These are phyloP conservation scores for Gymnopilus dilepis DNA, from an alignment of 768 basidiomycete species.

Conservation along the genomic window DNA sequence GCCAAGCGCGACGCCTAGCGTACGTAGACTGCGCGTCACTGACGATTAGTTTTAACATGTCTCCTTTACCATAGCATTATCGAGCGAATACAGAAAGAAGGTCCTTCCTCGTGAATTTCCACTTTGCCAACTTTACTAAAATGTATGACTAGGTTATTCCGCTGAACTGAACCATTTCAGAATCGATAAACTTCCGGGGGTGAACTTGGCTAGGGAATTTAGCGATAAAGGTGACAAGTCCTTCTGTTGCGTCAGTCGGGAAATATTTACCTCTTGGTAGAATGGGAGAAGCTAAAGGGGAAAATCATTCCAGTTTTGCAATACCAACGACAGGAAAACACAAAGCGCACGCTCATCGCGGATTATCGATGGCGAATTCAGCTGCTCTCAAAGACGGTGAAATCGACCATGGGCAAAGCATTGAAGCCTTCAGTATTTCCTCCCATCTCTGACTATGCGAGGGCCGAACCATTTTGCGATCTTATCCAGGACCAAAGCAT, in stretches of 20 bases:
- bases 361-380: neutral
- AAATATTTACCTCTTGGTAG: constrained; percentile 10
- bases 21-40: neutral
- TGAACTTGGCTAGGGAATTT: constrained; percentile 23
- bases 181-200: constrained; percentile 23
- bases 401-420: neutral
- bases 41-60: neutral
- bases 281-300: constrained; percentile 30
- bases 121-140: neutral
- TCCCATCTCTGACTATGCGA: constrained; percentile 22
- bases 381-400: neutral
- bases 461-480: constrained; percentile 26
- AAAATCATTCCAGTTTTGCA: constrained; percentile 26
- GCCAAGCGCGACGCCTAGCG: neutral
- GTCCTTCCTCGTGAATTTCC: neutral
- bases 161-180: constrained; percentile 11
- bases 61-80: neutral
- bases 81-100: constrained; percentile 1
- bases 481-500: constrained; percentile 26
- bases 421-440: constrained; percentile 17
- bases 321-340: constrained; percentile 13
- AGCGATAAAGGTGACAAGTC: constrained; percentile 28
- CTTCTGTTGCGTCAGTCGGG: neutral
- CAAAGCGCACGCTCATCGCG: neutral
- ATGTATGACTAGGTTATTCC: constrained; percentile 1